phyloP scores from a whole-genome alignment of 768 basidiomycete genomes.

The Termitomyces sp. region DNA sequence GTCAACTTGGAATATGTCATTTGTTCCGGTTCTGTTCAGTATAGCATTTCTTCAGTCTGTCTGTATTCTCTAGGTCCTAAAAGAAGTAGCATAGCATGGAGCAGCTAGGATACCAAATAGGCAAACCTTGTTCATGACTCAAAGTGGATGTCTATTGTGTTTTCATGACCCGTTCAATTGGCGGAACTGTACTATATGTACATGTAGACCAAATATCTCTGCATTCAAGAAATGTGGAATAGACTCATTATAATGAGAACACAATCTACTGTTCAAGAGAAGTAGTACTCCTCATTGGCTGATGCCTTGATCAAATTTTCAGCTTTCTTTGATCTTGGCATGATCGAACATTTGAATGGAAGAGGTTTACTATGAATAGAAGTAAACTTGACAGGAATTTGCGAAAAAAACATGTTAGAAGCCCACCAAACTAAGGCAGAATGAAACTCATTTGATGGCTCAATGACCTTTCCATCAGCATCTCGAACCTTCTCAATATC shows the following conservation, averaged over 20 bases:
- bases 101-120: no score
- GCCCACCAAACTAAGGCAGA: neutral
- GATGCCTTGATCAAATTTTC: neutral
- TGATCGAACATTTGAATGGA: neutral
- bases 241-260: neutral
- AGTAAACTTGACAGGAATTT: neutral
- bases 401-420: neutral
- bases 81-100: no score
- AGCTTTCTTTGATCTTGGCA: neutral
- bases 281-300: neutral
- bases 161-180: no score
- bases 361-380: neutral
- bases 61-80: no score
- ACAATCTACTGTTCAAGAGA: neutral
- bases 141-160: no score
- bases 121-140: no score
- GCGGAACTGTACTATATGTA: no score
- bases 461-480: neutral
- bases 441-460: neutral
- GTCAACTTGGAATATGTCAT: no score
- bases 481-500: conserved; percentile 19
- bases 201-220: neutral
- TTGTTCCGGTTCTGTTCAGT: no score
- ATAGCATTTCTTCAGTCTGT: no score
- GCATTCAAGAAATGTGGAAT: neutral